Base-by-base conservation (phyloP, 2,329 filamentous ascomycete species). In the Claviceps pusilla region DNA sequence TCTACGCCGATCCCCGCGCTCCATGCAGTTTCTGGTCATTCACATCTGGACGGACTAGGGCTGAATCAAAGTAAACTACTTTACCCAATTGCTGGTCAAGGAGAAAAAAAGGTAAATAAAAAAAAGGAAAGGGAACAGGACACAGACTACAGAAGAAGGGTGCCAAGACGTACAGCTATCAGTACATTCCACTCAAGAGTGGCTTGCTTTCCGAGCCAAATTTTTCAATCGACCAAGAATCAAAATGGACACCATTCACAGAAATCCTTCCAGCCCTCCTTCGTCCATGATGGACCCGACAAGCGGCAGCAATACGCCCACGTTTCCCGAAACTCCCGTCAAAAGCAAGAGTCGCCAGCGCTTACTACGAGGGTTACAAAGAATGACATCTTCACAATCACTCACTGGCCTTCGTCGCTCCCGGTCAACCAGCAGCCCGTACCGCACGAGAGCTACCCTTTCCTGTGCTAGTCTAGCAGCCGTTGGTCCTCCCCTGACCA, bases 331-430 rank as follows among this genome's bases (percentile, higher is more conserved):
- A 37, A 56, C 62, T 53, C 59, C 63, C 50, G 48, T 59, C 31
- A 88, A 84, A 68, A 73, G 79, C 55, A 89, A 83, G 66, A 78
- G 81, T 53, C 80, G 86, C 49, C 80, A 83, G 61, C 80, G 83
- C 56, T 69, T 95, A 39, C 73, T 94, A 19, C 82, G 83, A 58
- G 81, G 83, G 37, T 76, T 95, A 50, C 84, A 91, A 58, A 83
- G 87, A 55, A 91, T 94, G 63, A 84, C 87, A 11, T 95, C 89
- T 0, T 88, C 84, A 7, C 83, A 86, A 1, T 87, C 86, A 16
- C 71, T 95, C 51, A 74, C 78, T 45, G 78, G 79, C 55, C 68
- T 82, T 53, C 77, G 81, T 54, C 79, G 85, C 56, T 73, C 80
- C 31, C 77, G 82, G 54, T 84, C 87, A 7, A 77, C 80, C 55